Percentiles rank a stretch among this genome's conserved stretches.
These are phyloP conservation scores for Volvox africanus DNA, from an alignment of 139 green algal genomes.

Conservation along the genomic window DNA sequence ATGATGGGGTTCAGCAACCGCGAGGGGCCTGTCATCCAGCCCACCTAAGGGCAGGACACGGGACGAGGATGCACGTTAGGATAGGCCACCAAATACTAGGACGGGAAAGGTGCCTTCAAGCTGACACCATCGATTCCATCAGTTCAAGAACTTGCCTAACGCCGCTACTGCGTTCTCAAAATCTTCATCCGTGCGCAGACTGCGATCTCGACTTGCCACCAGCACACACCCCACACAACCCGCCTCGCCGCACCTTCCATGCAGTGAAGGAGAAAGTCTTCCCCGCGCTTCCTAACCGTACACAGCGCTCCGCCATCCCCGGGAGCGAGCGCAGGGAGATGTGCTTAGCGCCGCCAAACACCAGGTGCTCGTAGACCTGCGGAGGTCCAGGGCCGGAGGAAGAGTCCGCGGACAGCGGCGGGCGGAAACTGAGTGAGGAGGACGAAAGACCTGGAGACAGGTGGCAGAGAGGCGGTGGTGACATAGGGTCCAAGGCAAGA, in stretches of 20 bases:
- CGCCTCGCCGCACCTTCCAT: slow-evolving; percentile 78
- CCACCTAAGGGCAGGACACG: slow-evolving; percentile 66
- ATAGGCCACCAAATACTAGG: neutral
- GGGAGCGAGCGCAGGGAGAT: slow-evolving; percentile 71
- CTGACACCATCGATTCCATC: neutral
- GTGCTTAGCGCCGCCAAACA: slow-evolving; percentile 74
- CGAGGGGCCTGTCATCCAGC: slow-evolving; percentile 80
- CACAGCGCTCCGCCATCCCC: slow-evolving; percentile 76
- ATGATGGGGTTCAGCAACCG: slow-evolving; percentile 76
- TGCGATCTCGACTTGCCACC: too few relatives aligned
- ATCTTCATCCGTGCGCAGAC: too few relatives aligned
- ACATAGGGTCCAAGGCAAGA: too few relatives aligned
- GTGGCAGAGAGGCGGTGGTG: neutral
- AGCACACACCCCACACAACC: neutral
- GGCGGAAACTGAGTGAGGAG: too few relatives aligned
- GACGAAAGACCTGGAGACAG: neutral
- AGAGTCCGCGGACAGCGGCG: too few relatives aligned
- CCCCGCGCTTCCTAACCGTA: slow-evolving; percentile 82
- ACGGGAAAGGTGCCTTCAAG: too few relatives aligned
- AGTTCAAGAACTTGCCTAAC: too few relatives aligned
- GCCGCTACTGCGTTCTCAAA: too few relatives aligned
- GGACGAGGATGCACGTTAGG: neutral
- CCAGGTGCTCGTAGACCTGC: slow-evolving; percentile 81
- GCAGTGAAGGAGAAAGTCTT: slow-evolving; percentile 92
- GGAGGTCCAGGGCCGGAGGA: neutral